phyloP scores from a whole-genome alignment of 495 filamentous ascomycete species.

The Aspergillus heteromorphus region DNA sequence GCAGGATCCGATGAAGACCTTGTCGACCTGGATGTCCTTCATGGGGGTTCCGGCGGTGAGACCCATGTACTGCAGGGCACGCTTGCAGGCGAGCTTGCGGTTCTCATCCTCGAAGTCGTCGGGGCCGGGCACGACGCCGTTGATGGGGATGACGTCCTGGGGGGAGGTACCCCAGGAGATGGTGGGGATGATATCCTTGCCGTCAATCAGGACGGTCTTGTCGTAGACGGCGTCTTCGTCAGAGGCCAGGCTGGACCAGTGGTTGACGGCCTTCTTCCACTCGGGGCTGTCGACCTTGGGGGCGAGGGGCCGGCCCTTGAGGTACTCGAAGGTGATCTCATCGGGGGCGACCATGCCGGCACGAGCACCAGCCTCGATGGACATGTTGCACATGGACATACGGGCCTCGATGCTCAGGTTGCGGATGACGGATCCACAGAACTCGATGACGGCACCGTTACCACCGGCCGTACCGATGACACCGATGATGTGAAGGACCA shows the following conservation, averaged over 20 bases:
- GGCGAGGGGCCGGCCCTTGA: conserved; percentile 82
- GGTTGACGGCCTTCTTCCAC: conserved; percentile 83
- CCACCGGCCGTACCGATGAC: conserved; percentile 93
- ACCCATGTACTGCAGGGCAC: conserved; percentile 95
- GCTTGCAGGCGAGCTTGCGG: conserved; percentile 71
- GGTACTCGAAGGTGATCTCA: conserved; percentile 88
- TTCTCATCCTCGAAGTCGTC: conserved; percentile 73
- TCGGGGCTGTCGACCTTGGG: conserved; percentile 76
- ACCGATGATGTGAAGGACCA: conserved; percentile 91
- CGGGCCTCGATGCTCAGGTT: conserved; percentile 91
- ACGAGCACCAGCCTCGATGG: conserved; percentile 94
- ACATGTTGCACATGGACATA: conserved; percentile 99
- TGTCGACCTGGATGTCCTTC: conserved; percentile 86
- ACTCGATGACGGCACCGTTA: conserved; percentile 93
- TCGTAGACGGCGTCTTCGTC: conserved; percentile 85
- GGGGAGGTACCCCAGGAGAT: conserved; percentile 97
- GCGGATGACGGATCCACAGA: conserved; percentile 88
- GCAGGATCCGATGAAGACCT: conserved; percentile 97
- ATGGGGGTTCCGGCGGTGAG: conserved; percentile 77
- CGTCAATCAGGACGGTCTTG: conserved; percentile 77
- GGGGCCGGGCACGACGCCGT: conserved; percentile 80
- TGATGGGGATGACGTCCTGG: conserved; percentile 93
- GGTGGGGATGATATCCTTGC: conserved; percentile 87
- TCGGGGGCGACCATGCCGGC: conserved; percentile 97
- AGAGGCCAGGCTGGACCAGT: conserved; percentile 83